Conservation (phyloP, 345 rosid species). For the Raphanus sativus region DNA sequence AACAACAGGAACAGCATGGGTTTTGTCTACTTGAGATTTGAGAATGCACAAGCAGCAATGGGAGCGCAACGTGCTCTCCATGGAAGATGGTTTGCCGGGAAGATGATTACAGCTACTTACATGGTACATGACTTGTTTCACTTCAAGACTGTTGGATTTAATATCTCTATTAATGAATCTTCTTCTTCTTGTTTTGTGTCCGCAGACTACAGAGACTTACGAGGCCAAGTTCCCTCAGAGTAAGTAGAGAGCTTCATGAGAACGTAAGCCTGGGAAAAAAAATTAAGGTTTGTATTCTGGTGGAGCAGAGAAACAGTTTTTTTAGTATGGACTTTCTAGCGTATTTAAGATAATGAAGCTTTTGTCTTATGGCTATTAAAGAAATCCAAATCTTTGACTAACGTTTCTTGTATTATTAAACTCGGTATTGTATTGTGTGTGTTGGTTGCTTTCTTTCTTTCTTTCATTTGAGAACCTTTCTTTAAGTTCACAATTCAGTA, state of each 20-base stretch:
- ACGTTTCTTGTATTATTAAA: constrained; percentile 4
- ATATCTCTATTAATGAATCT: neutral
- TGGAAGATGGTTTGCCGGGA: constrained; percentile 98
- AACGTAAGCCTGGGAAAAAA: neutral
- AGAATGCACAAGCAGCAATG: constrained; percentile 56
- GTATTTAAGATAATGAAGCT: neutral
- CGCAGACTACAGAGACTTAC: constrained; percentile 58
- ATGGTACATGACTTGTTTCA: constrained; percentile 49
- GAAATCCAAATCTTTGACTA: constrained; percentile 2
- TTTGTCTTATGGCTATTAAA: neutral
- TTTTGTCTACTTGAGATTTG: constrained; percentile 80
- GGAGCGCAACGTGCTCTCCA: constrained; percentile 85
- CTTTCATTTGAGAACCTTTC: neutral
- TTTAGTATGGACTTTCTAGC: constrained; percentile 5
- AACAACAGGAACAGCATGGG: constrained; percentile 75
- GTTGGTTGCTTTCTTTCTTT: neutral
- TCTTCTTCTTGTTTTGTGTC: neutral
- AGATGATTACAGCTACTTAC: constrained; percentile 92
- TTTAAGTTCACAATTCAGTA: neutral
- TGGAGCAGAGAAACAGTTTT: neutral
- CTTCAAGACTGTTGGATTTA: neutral
- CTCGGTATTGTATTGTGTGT: neutral
- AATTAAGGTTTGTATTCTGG: constrained; percentile 3
- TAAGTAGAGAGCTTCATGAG: constrained; percentile 8
- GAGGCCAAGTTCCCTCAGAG: constrained; percentile 66